These are phyloP conservation scores for Lactarius evosmus DNA, from an alignment of 768 basidiomycete genomes.

Conservation along the genomic window DNA sequence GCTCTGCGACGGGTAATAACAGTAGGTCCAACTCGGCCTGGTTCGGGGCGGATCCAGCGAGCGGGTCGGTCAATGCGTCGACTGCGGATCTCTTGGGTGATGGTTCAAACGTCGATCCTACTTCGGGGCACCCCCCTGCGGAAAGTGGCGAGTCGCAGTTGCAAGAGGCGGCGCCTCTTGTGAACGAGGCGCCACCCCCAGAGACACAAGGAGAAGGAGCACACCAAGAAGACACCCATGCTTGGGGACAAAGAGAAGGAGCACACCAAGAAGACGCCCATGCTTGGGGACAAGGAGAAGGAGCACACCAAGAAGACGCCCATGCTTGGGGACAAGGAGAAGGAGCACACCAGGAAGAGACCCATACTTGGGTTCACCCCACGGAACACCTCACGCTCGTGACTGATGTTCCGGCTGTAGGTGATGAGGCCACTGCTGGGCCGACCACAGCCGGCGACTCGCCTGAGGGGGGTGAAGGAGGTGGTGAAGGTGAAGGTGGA, in stretches of 20 bases:
- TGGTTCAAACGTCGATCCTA: not conserved
- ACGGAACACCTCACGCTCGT: slow-evolving; percentile 9
- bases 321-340: not conserved
- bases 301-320: not conserved
- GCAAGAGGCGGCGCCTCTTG: not conserved
- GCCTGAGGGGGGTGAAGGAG: slow-evolving; percentile 17
- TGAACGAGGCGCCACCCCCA: not conserved
- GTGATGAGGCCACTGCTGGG: slow-evolving; percentile 1
- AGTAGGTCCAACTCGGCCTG: slow-evolving; percentile 4
- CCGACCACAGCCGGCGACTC: slow-evolving; percentile 7
- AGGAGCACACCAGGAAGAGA: not conserved
- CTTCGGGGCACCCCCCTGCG: not conserved
- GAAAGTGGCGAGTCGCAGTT: not conserved
- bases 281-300: not conserved
- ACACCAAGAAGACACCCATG: not conserved
- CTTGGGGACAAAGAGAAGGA: not conserved
- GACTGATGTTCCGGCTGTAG: slow-evolving; percentile 5
- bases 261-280: not conserved
- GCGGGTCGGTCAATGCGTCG: slow-evolving; percentile 7
- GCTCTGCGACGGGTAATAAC: slow-evolving; percentile 22
- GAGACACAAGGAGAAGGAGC: not conserved
- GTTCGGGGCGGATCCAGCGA: not conserved
- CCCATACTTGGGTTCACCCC: no score
- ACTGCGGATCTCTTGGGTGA: slow-evolving; percentile 10
- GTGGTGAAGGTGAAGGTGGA: slow-evolving; percentile 11